Base-by-base conservation (phyloP, 202 grass and related monocot species). In the Schoenoplectus tabernaemontani region DNA sequence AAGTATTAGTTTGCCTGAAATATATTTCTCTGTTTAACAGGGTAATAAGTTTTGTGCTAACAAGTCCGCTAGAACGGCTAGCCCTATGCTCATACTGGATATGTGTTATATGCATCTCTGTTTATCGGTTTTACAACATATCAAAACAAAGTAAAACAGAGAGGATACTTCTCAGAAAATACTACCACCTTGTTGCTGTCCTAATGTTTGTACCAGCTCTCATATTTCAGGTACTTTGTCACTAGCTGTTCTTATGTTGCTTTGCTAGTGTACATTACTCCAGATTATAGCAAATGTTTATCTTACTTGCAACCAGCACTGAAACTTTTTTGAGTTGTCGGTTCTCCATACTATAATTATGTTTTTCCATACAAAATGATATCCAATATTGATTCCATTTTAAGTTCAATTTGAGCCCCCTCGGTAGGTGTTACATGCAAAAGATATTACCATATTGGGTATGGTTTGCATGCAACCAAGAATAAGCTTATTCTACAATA, bases 151-250 rank as follows among this genome's bases (percentile, higher is more conserved):
- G 91, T 84, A 99, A 85, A 88, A 99, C 85, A 0, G 91, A 95
- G 59, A 89, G 96, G 60, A 99, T 99, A 86, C 91, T 99, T 89
- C 84, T 99, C 76, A 85, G 96, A 78, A 99, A 99, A 44, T 99
- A 99, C 56, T 99, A 99, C 78, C 96, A 99, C 92, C 84, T 99
- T 60, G 88, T 99, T 57, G 91, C 96, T 50, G 91, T 99, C 83
- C 53, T 99, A 74, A 91, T 95, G 84, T 98, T 99, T 83, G 86
- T 86, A 43, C 91, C 96, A 20, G 96, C 96, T 66, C 85, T 99
- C 78, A 91, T 99, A 81, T 88, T 92, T 92, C 90, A 95, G 92
- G 96, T 95, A 68, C 37, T 83, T 26, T 58, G 33, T 67, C 41
- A 13, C 5, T 81, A 48, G 69, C 17, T 43, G 8, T 69, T 79